Base-by-base conservation (phyloP, 768 basidiomycete species). In the Hericium rajendrae region DNA sequence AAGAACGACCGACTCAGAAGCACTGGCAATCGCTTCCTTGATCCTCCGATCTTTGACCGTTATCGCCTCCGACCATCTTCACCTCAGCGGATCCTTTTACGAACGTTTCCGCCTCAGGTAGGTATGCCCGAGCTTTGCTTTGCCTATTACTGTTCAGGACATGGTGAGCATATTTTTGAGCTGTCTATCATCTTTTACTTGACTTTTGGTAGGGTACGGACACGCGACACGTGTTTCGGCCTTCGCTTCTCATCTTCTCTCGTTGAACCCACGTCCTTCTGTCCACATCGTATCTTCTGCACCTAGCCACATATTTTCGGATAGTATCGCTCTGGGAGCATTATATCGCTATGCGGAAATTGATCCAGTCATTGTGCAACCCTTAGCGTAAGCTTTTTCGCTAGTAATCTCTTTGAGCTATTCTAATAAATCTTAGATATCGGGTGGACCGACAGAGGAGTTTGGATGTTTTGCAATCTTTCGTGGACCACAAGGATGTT, bases 191-290 rank as follows among this genome's bases (percentile, higher is more conserved):
- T 39, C 13, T 32, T 15, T n/a, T 20, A 22, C 20, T 22, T n/a
- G 61, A 32, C 6, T 3, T 28, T 11, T 13, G 12, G 12, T 40
- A 86, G 84, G 85, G n/a, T 89, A 85, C 56, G 85, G 88, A n/a
- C 88, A 91, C 66, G 88, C 88, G 9, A 91, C 88, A 3, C 81
- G 88, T 39, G 88, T 90, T 15, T 86, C 86, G 15, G 88, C 88
- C 1, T 82, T 90, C 60, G 75, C 85, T 3, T 69, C 74, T 49
- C 79, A 83, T 61, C 74, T 91, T 16, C 72, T 85, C 20, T 72
- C 69, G 53, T 72, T 83, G 13, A 60, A 68, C 5, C 68, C 70
- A 6, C 69, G 68, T 43, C 81, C 83, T 16, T 71, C 65, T 8
- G 71, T 90, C 10, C 72, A 82, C 67, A 84, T 91, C 56, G 78